Percentiles rank a stretch among this genome's conserved stretches.
phyloP scores from a whole-genome alignment of 2,329 filamentous ascomycete species.

The Juglanconis sp. region DNA sequence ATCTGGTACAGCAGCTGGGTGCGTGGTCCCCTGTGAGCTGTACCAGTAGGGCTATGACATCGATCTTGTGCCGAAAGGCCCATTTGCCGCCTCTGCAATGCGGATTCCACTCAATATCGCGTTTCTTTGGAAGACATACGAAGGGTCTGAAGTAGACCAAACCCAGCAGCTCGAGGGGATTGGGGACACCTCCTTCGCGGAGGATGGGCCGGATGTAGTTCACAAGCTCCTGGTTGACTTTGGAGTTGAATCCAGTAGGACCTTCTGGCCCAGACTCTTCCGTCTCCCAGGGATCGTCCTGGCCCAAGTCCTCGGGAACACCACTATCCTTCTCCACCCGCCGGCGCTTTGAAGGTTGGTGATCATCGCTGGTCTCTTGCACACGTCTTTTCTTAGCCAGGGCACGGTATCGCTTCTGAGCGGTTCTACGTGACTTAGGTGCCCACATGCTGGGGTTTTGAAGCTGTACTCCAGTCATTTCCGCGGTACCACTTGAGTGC shows the following conservation, averaged over 20 bases:
- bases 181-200: not conserved
- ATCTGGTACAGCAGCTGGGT: slow-evolving; percentile 1
- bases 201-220: slow-evolving; percentile 1
- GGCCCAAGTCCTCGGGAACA: not conserved
- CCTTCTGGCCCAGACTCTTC: not conserved
- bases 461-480: too few relatives aligned
- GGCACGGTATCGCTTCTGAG: too few relatives aligned
- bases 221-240: not conserved
- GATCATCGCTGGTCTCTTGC: not conserved
- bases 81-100: not conserved
- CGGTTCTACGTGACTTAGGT: too few relatives aligned
- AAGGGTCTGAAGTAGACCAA: not conserved
- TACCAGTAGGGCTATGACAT: slow-evolving; percentile 1
- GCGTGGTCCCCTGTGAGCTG: not conserved
- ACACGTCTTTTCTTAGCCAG: not conserved
- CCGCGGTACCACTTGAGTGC: too few relatives aligned
- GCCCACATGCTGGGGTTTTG: too few relatives aligned
- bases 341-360: not conserved
- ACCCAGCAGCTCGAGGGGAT: not conserved
- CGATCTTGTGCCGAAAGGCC: not conserved
- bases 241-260: not conserved
- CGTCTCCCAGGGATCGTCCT: not conserved
- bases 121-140: not conserved
- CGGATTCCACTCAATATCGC: slow-evolving; percentile 5
- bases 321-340: not conserved